Evolutionary conservation across 2,329 filamentous ascomycete genomes (phyloP), one percentile per base, ranked within the genome.

Genomic region (Sporothrix protearum): DNA sequence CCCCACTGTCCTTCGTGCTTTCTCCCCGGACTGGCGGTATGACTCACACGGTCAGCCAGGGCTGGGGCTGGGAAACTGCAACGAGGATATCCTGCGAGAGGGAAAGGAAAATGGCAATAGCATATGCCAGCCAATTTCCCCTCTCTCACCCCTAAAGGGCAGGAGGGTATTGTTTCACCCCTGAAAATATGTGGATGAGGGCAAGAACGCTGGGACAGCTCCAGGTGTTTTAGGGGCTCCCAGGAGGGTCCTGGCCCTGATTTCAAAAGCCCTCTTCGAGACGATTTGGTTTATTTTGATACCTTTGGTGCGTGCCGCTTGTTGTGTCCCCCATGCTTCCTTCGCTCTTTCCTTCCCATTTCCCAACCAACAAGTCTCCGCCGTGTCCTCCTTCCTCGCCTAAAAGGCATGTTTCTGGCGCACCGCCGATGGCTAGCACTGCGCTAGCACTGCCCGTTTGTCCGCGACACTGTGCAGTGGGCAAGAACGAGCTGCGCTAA

Each of bases 11-110:
- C 22, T 64, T 42, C 51, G n/a, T 1, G 28, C 51, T 10, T 47
- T 53, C 42, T 59, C 30, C 57, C 55, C 55, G 22, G 45, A 51
- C 68, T 53, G 55, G 36, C 47, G 36, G 51, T 67, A 28, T 71
- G 69, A 71, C 61, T 66, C 59, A 71, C 69, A 71, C 69, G 68
- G 49, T 55, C 33, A 49, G 36, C 59, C 59, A 68, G 36, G n/a
- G n/a, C n/a, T n/a, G n/a, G n/a, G n/a, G 8, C 42, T n/a, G 63
- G 36, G 59, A 25, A 19, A 39, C 61, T 49, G 63, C 59, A 22
- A 28, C 22, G 9, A 28, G 22, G 39, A 59, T 28, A 59, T 8
- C 30, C 55, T 16, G 28, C 55, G 55, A 63, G 25, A 25, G 59
- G 42, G 39, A 9, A 16, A 8, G 12, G 39, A 22, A 30, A 10